phyloP scores from a whole-genome alignment of 805 yeast genomes.

The Diddensiella caesifluorescens region DNA sequence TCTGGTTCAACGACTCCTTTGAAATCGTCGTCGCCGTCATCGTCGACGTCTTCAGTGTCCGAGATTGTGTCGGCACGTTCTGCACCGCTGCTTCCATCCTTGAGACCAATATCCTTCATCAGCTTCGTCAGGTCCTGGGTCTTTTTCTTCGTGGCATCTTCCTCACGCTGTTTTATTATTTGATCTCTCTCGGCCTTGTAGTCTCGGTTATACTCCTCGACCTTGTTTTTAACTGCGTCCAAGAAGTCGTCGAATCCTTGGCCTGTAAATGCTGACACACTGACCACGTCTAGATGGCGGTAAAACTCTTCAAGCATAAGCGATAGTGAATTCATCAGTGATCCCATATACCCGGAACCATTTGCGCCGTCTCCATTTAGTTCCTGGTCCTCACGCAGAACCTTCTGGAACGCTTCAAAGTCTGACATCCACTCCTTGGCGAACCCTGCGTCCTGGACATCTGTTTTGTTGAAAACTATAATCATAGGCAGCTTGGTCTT shows the following conservation, averaged over 20 bases:
- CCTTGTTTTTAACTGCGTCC: conserved; percentile 77
- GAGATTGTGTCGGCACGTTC: conserved; percentile 49
- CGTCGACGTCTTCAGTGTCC: conserved; percentile 46
- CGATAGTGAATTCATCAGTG: conserved; percentile 90
- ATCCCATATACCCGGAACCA: conserved; percentile 87
- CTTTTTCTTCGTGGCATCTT: conserved; percentile 65
- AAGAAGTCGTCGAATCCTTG: conserved; percentile 89
- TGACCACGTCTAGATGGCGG: conserved; percentile 83
- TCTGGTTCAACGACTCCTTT: conserved; percentile 31
- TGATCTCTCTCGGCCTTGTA: conserved; percentile 84
- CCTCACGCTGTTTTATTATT: conserved; percentile 68
- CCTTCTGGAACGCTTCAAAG: conserved; percentile 84
- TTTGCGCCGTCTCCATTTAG: conserved; percentile 51
- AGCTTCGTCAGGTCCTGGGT: conserved; percentile 63
- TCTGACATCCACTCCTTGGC: conserved; percentile 98
- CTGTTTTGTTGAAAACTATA: conserved; percentile 92
- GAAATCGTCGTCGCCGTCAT: conserved; percentile 36
- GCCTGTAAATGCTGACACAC: conserved; percentile 92
- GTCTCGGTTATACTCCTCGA: conserved; percentile 76
- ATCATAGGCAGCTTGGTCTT: conserved; percentile 97
- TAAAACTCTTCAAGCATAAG: conserved; percentile 95
- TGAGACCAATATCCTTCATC: conserved; percentile 82
- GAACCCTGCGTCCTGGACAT: conserved; percentile 75
- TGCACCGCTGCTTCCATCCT: conserved; percentile 38
- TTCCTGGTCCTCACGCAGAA: conserved; percentile 63